Conservation (phyloP, 805 yeast species). For the Zygoascus biomembranicola region DNA sequence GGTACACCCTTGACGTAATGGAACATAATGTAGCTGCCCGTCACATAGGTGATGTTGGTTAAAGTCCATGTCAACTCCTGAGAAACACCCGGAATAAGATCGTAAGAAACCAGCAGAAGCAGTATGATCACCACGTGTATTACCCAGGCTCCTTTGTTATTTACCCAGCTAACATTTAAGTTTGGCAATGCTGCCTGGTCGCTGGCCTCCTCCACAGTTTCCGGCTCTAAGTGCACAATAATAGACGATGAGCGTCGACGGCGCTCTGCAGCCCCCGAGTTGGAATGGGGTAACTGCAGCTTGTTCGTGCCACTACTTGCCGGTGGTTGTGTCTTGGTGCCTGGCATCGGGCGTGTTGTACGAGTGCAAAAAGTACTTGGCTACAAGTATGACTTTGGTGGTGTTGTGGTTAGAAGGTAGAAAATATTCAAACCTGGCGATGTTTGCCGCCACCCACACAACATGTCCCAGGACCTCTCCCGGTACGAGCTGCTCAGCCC, state of each 20-base stretch:
- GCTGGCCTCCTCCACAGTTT: conserved; percentile 80
- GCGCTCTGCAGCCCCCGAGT: conserved; percentile 9
- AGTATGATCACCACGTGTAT: conserved; percentile 79
- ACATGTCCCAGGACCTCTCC: neutral
- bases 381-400: neutral
- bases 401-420: neutral
- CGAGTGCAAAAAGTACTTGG: neutral
- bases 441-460: neutral
- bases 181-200: conserved; percentile 87
- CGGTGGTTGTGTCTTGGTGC: neutral
- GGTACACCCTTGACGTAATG: conserved; percentile 97
- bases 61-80: conserved; percentile 89
- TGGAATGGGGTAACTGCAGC: neutral
- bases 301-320: neutral
- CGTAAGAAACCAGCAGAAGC: conserved; percentile 66
- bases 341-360: neutral
- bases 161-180: conserved; percentile 93
- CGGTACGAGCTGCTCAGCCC: neutral
- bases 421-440: neutral
- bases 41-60: conserved; percentile 81
- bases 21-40: conserved; percentile 92
- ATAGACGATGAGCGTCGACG: conserved; percentile 81
- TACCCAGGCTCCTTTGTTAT: conserved; percentile 90
- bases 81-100: conserved; percentile 70
- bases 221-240: conserved; percentile 89